A percentile compares a stretch with the other conserved stretches of the same genome.
These are phyloP conservation scores for Candida coquimbonensis DNA, from an alignment of 805 yeast species.

Conservation along the genomic window DNA sequence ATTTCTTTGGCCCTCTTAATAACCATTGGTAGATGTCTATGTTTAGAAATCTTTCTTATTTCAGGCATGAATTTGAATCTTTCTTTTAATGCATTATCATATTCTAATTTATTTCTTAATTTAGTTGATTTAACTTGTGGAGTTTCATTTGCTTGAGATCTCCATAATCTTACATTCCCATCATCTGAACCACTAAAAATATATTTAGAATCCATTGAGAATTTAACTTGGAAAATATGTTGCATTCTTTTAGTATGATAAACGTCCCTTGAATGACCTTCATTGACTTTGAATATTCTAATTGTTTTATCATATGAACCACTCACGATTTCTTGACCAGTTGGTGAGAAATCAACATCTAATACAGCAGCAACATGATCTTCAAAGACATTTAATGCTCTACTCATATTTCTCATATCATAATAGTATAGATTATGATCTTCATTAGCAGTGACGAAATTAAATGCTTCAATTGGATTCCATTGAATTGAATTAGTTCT, in stretches of 20 bases:
- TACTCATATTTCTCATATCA: constrained; percentile 89
- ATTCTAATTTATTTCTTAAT: constrained; percentile 78
- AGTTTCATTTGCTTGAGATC: constrained; percentile 80
- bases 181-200: constrained; percentile 91
- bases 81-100: constrained; percentile 86
- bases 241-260: constrained; percentile 99
- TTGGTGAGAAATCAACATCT: constrained; percentile 93
- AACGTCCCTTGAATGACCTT: constrained; percentile 91
- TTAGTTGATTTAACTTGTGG: constrained; percentile 73
- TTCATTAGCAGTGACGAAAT: constrained; percentile 87
- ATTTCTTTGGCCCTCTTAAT: constrained; percentile 87
- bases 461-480: constrained; percentile 98
- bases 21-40: constrained; percentile 84
- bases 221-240: constrained; percentile 77
- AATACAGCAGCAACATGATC: constrained; percentile 95
- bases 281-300: constrained; percentile 64
- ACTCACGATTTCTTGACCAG: constrained; percentile 92
- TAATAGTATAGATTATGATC: constrained; percentile 92
- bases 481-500: constrained; percentile 83
- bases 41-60: constrained; percentile 80
- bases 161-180: constrained; percentile 91
- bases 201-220: constrained; percentile 83
- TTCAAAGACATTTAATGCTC: constrained; percentile 79
- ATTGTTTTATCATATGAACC: constrained; percentile 94
- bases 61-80: constrained; percentile 96